phyloP scores from a whole-genome alignment of 305 asterid species.

The Ilex paraguariensis region DNA sequence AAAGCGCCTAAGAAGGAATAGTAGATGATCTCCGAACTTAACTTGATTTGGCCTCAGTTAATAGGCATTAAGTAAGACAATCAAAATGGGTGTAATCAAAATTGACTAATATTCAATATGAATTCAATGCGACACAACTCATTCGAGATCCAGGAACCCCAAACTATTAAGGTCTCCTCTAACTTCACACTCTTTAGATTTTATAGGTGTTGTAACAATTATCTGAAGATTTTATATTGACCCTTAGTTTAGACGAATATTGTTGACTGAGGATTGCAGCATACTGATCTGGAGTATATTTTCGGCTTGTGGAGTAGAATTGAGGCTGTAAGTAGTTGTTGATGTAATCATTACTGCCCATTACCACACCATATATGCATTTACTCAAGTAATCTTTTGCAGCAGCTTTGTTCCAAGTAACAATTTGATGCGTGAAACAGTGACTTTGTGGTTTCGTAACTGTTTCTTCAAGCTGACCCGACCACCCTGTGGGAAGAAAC shows the following conservation, averaged over 20 bases:
- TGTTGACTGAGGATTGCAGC: conserved; percentile 23
- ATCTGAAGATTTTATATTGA: background rate
- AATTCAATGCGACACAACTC: too few species aligned
- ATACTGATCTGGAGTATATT: conserved; percentile 26
- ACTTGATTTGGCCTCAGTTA: too few species aligned
- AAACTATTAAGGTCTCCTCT: background rate
- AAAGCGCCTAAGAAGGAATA: too few species aligned
- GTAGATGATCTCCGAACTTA: too few species aligned
- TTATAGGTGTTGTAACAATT: too few species aligned
- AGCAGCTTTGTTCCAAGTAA: conserved; percentile 5
- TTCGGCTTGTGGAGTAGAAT: conserved; percentile 7
- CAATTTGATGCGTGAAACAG: conserved; percentile 3
- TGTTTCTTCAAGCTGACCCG: conserved; percentile 37
- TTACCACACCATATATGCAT: conserved; percentile 45
- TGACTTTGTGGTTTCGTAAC: conserved; percentile 28
- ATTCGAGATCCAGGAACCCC: background rate
- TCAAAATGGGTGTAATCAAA: too few species aligned
- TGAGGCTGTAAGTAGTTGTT: conserved; percentile 48
- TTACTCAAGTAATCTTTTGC: conserved; percentile 16
- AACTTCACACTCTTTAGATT: too few species aligned
- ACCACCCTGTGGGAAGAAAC: conserved; percentile 34
- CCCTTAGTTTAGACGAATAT: conserved; percentile 39
- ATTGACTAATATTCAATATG: too few species aligned
- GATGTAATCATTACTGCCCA: conserved; percentile 54
- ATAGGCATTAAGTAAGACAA: too few species aligned